phyloP scores from a whole-genome alignment of 352 stramenopile genomes.

The Aphanomyces stellatus region DNA sequence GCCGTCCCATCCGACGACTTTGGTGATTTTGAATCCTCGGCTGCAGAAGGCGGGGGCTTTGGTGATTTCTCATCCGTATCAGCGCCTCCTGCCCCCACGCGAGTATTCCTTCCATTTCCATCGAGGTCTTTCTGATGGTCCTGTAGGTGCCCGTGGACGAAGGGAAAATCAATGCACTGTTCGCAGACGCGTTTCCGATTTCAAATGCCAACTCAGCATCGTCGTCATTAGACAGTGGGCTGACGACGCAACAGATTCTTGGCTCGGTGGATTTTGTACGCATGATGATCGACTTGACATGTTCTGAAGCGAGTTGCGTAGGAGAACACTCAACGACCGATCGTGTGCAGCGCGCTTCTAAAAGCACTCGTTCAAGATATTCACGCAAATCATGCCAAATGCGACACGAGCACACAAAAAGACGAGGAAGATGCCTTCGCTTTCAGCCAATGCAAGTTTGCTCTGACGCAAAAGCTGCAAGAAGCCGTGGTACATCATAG shows the following conservation, averaged over 20 bases:
- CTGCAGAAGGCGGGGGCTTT: not conserved
- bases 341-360: not conserved
- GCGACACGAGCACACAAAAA: not conserved
- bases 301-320: too few relatives aligned
- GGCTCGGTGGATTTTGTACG: constrained; percentile 8
- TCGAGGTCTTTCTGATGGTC: not conserved
- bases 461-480: constrained; percentile 62
- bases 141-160: not conserved
- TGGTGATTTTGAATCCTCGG: constrained; percentile 15
- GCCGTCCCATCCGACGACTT: not conserved
- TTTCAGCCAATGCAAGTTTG: constrained; percentile 65
- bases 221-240: not conserved
- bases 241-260: not conserved
- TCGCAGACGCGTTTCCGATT: not conserved
- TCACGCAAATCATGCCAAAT: not conserved
- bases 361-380: not conserved
- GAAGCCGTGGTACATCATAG: constrained; percentile 57
- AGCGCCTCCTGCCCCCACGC: not conserved
- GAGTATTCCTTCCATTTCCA: not conserved
- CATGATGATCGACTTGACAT: too few relatives aligned
- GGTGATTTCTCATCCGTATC: not conserved
- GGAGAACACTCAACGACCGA: constrained; percentile 2
- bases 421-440: constrained; percentile 15
- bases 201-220: not conserved
- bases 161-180: not conserved